phyloP scores from a whole-genome alignment of 2,329 filamentous ascomycete genomes.

The Geosmithia putterillii region DNA sequence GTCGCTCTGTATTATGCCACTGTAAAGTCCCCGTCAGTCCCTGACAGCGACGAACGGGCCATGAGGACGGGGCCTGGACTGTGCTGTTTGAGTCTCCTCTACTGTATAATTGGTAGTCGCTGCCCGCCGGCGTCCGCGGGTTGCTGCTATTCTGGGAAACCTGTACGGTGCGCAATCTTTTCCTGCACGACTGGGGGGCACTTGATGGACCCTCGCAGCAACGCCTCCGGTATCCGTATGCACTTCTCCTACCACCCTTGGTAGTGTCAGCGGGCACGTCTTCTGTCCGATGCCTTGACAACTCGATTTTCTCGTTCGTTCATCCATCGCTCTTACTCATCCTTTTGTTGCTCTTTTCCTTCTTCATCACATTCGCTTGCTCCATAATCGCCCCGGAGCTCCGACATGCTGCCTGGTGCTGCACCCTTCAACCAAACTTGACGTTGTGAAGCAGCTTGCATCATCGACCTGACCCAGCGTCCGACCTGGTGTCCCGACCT shows the following conservation, averaged over 20 bases:
- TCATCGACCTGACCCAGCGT: background rate
- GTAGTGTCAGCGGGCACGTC: background rate
- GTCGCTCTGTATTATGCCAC: too few species aligned
- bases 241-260: background rate
- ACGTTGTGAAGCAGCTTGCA: too few species aligned
- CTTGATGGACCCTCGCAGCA: background rate
- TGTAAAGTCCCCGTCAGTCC: background rate
- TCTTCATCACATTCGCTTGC: background rate
- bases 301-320: background rate
- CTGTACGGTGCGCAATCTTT: background rate
- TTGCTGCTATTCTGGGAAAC: background rate
- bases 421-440: too few species aligned
- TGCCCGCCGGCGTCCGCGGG: background rate
- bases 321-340: background rate
- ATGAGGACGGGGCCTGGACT: too few species aligned
- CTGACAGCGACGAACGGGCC: background rate
- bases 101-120: background rate
- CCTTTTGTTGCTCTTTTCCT: background rate
- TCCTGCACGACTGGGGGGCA: background rate
- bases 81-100: background rate
- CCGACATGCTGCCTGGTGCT: background rate
- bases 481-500: background rate
- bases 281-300: background rate
- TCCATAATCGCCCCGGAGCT: background rate
- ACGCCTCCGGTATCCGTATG: background rate